These are phyloP conservation scores for Aegilops longissima DNA, from an alignment of 176 grass and related monocot species.

Conservation along the genomic window DNA sequence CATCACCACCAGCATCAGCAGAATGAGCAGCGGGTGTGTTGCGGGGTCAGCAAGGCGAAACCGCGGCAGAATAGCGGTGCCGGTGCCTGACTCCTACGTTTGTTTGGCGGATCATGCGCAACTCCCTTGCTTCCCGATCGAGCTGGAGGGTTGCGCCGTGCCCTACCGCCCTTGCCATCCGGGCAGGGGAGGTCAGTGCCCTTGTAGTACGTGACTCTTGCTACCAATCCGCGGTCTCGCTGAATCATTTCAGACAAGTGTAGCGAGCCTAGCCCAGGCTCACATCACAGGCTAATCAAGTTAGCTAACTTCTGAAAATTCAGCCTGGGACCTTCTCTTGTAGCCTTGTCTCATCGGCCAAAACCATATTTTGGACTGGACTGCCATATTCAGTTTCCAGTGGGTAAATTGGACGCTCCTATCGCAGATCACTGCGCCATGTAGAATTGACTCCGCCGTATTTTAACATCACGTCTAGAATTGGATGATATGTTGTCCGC, in stretches of 20 bases:
- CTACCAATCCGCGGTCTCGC: too few species aligned
- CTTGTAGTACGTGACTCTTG: not conserved
- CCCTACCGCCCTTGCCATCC: not conserved
- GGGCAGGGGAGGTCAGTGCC: not conserved
- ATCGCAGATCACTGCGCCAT: too few species aligned
- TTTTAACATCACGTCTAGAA: not conserved
- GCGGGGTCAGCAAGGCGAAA: not conserved
- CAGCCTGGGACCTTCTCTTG: not conserved
- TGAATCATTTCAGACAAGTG: too few species aligned
- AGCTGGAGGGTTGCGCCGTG: not conserved
- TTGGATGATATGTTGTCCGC: not conserved
- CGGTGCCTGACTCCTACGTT: not conserved
- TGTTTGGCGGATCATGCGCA: slow-evolving; percentile 14
- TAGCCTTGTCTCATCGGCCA: not conserved
- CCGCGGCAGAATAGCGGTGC: not conserved
- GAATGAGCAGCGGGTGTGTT: not conserved
- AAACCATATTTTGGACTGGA: not conserved
- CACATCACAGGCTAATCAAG: too few species aligned
- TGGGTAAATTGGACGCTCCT: not conserved
- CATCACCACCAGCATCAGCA: not conserved
- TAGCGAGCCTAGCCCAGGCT: too few species aligned
- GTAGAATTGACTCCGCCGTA: too few species aligned
- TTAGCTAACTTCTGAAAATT: too few species aligned
- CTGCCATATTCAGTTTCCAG: not conserved
- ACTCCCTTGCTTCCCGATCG: not conserved